Base-by-base conservation (phyloP, 164 flowering plant genomes). In the Nymphaea thermarum region DNA sequence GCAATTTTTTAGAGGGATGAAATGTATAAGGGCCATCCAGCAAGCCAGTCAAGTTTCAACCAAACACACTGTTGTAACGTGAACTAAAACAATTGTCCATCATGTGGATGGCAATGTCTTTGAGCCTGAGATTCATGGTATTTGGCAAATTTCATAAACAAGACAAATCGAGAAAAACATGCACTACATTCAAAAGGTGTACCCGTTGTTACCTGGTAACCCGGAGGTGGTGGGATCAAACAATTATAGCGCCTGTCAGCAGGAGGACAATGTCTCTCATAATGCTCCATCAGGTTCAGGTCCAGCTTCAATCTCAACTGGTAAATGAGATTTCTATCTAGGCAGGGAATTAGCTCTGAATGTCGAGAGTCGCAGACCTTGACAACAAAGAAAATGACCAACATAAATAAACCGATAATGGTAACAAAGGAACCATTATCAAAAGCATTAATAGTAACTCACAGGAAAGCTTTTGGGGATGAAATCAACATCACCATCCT, bases 351-450 rank as follows among this genome's bases (percentile, higher is more conserved):
- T 66, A 92, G 71, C 71, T 92, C 98, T 7, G 94, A 86, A 70
- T 85, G 84, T 7, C 83, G 85, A 75, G 87, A 89, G 80, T 89
- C 94, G 71, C 98, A 91, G 57, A 91, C 98, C 98, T 91, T 77
- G 45, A 8, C 2, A 67, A 41, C 36, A 45, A 5, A 45, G 53
- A 45, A 45, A 45, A 45, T 0, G 10, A 45, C 2, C 53, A 5
- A 45, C 10, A 45, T 10, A 5, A 45, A 10, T 45, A 10, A 45
- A 10, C 53, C 2, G 53, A 10, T 2, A 45, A 45, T 2, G 53
- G 53, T 45, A 2, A 45, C 5, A 45, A 45, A 45, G 5, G 0
- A 45, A 45, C 53, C 10, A 10, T 45, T 45, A 1, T 25, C 36
- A 25, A 17, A 1, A 62, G 43, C 18, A 62, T 5, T 3, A 44